Evolutionary conservation across 2,329 filamentous ascomycete genomes (phyloP), one percentile per base, ranked within the genome.

Genomic region (Thelonectria olida): DNA sequence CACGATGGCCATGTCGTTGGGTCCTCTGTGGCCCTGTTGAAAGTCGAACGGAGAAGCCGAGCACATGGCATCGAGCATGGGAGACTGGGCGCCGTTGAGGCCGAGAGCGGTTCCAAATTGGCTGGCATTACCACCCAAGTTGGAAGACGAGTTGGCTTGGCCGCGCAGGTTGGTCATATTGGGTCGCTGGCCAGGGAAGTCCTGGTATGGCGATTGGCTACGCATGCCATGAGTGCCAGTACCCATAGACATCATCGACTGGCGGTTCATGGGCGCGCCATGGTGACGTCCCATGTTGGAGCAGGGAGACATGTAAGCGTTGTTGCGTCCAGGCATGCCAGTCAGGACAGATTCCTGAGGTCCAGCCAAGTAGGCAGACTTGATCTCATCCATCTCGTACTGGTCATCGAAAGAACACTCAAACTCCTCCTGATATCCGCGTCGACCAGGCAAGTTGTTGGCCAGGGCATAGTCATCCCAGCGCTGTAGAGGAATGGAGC

Each of bases 351-450:
- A 97, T 7, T 92, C 93, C 85, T 77, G 94, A 82, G 85, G 95
- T 62, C 94, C 92, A 1, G 93, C 97, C 5, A 94, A 97, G 82
- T 98, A 98, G 61, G 96, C 90, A 1, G 93, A 97, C 76, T 93
- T 94, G 85, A 98, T 97, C 76, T 99, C 96, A 75, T 99, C 96
- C 90, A 98, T 94, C 79, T 99, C 96, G 73, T 93, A 97, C 65
- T 90, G 88, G 64, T 95, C 91, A 39, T 90, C 87, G 70, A 92
- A 94, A 2, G 81, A 80, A 42, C 84, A 86, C 22, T 88, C 84
- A 54, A 75, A 70, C 79, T 93, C 92, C 77, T 92, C 91, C 36
- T 82, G 79, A 53, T 83, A 82, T 27, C 87, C 85, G 54, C 96
- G 93, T 61, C 95, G 92, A 17, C 96, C 96, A 31, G 96, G 96